Percentiles rank a stretch among this genome's conserved stretches.
These are phyloP conservation scores for Boletus barrowsii DNA, from an alignment of 768 basidiomycete species.

Conservation along the genomic window DNA sequence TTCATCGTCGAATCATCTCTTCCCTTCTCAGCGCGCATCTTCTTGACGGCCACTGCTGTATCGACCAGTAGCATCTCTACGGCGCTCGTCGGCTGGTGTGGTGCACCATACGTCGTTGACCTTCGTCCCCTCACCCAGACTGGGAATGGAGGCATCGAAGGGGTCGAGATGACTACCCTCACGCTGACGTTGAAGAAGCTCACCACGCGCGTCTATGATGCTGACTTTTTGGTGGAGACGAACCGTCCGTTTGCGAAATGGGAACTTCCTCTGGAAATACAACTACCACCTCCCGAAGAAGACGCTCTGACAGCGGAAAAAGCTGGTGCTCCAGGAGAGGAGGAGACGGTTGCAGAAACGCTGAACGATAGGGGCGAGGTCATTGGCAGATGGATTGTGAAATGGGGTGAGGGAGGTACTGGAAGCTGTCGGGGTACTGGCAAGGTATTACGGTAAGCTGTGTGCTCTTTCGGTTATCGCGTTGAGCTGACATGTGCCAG, in stretches of 20 bases:
- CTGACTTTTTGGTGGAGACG: constrained; percentile 65
- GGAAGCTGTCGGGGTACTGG: constrained; percentile 67
- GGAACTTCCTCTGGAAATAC: constrained; percentile 62
- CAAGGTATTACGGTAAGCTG: constrained; percentile 58
- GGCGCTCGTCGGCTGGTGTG: constrained; percentile 66
- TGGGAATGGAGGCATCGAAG: constrained; percentile 43
- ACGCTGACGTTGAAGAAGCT: constrained; percentile 57
- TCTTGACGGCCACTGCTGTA: constrained; percentile 67
- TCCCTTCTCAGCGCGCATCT: constrained; percentile 63
- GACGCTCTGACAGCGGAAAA: constrained; percentile 32
- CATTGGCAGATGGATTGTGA: constrained; percentile 75
- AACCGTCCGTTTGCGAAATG: constrained; percentile 74
- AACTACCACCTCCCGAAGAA: constrained; percentile 38
- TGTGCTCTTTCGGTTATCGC: not conserved
- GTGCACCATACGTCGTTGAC: constrained; percentile 68
- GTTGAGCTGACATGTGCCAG: constrained; percentile 23
- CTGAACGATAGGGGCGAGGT: constrained; percentile 53
- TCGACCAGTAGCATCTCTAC: constrained; percentile 74
- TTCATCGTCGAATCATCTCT: constrained; percentile 78
- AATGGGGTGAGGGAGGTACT: constrained; percentile 64
- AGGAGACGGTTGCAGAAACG: constrained; percentile 84
- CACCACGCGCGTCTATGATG: constrained; percentile 72
- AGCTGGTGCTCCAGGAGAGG: constrained; percentile 42
- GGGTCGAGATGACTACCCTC: constrained; percentile 68
- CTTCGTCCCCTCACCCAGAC: constrained; percentile 51